Conservation (phyloP, 2,329 filamentous ascomycete genomes). For the Venturia asperata region DNA sequence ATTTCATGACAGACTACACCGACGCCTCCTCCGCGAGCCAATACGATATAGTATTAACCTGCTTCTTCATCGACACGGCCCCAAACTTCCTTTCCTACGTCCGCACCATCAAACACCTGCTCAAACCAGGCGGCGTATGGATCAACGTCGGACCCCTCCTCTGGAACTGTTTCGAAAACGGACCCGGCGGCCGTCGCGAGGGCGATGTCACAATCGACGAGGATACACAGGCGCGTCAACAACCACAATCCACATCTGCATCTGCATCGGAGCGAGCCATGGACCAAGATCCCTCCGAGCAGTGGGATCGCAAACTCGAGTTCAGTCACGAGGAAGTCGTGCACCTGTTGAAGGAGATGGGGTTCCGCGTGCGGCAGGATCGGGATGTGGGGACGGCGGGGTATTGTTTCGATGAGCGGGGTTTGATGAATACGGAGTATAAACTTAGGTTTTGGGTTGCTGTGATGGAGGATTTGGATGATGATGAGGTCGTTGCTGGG, state of each 20-base stretch:
- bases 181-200: constrained; percentile 49
- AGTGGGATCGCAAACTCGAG: constrained; percentile 49
- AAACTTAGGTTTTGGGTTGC: constrained; percentile 81
- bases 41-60: constrained; percentile 16
- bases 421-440: constrained; percentile 82
- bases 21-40: constrained; percentile 60
- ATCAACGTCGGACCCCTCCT: constrained; percentile 36
- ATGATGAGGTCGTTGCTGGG: neutral
- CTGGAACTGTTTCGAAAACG: constrained; percentile 87
- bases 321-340: constrained; percentile 84
- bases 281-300: constrained; percentile 78
- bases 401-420: constrained; percentile 78
- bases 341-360: constrained; percentile 62
- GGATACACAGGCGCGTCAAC: constrained; percentile 1
- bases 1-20: constrained; percentile 79
- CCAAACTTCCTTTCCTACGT: constrained; percentile 17
- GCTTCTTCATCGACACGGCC: constrained; percentile 20
- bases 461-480: constrained; percentile 47
- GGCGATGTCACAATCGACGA: constrained; percentile 13
- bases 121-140: constrained; percentile 15
- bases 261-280: neutral
- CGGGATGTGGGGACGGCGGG: constrained; percentile 56
- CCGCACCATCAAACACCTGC: constrained; percentile 1
- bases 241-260: neutral
- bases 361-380: constrained; percentile 54